These are phyloP conservation scores for Corchorus olitorius DNA, from an alignment of 345 rosid genomes.

Conservation along the genomic window DNA sequence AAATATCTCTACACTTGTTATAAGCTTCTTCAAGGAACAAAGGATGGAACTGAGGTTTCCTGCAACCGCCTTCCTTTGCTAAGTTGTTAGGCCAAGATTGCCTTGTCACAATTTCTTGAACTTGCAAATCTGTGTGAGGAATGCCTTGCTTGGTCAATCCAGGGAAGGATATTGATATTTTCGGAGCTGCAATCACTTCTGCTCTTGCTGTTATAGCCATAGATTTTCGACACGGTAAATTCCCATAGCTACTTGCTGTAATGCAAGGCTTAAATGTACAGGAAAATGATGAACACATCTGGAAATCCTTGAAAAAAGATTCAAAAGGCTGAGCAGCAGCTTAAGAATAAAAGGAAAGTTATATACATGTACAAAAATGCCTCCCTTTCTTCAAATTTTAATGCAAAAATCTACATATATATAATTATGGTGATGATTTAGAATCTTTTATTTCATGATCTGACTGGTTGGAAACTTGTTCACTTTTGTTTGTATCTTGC, in stretches of 20 bases:
- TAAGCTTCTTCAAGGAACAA: constrained; percentile 54
- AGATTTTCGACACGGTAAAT: constrained; percentile 11
- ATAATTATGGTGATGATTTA: not conserved
- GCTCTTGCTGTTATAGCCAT: constrained; percentile 25
- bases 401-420: not conserved
- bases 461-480: not conserved
- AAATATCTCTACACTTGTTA: constrained; percentile 46
- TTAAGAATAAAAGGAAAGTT: not conserved
- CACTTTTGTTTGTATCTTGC: not conserved
- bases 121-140: constrained; percentile 37
- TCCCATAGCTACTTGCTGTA: constrained; percentile 23
- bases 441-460: constrained; percentile 18
- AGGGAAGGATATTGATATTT: constrained; percentile 15
- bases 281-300: constrained; percentile 38
- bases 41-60: constrained; percentile 41
- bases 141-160: constrained; percentile 33
- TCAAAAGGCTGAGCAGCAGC: not conserved
- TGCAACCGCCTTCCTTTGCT: constrained; percentile 12
- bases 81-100: constrained; percentile 31
- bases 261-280: constrained; percentile 30
- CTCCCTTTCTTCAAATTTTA: not conserved
- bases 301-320: not conserved
- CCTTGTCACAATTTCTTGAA: constrained; percentile 41
- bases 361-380: not conserved
- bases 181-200: constrained; percentile 35